Conservation (phyloP, 2,329 filamentous ascomycete genomes). For the Colletotrichum sidae region DNA sequence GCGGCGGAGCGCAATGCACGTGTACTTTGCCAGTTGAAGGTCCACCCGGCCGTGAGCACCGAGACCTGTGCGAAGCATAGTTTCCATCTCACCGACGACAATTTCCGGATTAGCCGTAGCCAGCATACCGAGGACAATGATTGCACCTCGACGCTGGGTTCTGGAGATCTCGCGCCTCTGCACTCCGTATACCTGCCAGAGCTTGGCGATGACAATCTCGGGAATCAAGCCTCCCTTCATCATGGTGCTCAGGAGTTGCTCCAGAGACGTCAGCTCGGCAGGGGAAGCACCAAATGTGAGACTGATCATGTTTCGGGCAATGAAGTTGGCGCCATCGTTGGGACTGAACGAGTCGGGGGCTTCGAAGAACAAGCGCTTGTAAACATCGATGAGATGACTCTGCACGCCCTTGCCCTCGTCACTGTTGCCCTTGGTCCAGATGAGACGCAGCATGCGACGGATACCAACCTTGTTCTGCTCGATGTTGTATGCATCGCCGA, state of each 20-base stretch:
- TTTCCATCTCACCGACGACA: slow-evolving; percentile 93
- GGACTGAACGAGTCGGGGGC: slow-evolving; percentile 88
- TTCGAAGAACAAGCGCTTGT: slow-evolving; percentile 95
- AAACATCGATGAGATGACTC: slow-evolving; percentile 95
- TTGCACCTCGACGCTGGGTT: slow-evolving; percentile 89
- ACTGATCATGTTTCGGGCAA: slow-evolving; percentile 99
- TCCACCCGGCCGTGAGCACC: slow-evolving; percentile 84
- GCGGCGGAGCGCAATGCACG: slow-evolving; percentile 89
- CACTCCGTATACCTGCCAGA: slow-evolving; percentile 98
- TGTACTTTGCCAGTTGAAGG: slow-evolving; percentile 91
- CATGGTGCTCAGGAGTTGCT: slow-evolving; percentile 96
- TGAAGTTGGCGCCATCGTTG: slow-evolving; percentile 94
- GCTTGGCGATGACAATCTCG: slow-evolving; percentile 86
- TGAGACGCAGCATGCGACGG: slow-evolving; percentile 92
- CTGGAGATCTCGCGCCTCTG: slow-evolving; percentile 94
- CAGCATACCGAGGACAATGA: slow-evolving; percentile 97
- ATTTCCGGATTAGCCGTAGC: slow-evolving; percentile 93
- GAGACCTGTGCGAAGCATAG: slow-evolving; percentile 90
- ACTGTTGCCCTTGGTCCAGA: slow-evolving; percentile 99
- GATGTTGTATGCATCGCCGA: slow-evolving; percentile 95
- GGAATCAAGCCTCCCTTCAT: slow-evolving; percentile 92
- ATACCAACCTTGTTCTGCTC: slow-evolving; percentile 94
- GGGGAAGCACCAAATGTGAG: slow-evolving; percentile 95
- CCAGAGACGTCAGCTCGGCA: slow-evolving; percentile 92
- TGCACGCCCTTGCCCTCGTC: slow-evolving; percentile 99